These are phyloP conservation scores for Protostelium mycophagum DNA, from an alignment of 78 protist species.

Conservation along the genomic window DNA sequence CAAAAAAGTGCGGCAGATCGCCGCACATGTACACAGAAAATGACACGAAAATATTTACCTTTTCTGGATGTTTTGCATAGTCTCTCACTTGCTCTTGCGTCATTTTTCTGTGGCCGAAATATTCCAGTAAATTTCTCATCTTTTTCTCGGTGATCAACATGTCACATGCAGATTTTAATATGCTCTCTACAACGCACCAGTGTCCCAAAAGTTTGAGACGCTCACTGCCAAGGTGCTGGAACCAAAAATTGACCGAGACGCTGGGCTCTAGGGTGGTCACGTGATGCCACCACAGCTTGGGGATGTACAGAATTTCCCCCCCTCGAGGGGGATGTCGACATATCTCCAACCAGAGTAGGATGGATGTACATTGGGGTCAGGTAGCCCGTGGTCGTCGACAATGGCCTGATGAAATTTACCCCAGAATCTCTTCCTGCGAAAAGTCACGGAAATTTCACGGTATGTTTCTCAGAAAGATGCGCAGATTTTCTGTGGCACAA, in stretches of 20 bases:
- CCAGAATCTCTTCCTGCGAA: slow-evolving; percentile 14
- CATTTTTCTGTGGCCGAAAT: slow-evolving; percentile 16
- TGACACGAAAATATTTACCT: too few relatives aligned
- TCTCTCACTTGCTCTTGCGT: not conserved
- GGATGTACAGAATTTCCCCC: slow-evolving; percentile 62
- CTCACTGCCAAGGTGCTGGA: slow-evolving; percentile 38
- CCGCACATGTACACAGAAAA: too few relatives aligned
- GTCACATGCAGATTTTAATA: slow-evolving; percentile 9
- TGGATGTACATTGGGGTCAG: slow-evolving; percentile 31
- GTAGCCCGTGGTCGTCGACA: slow-evolving; percentile 26
- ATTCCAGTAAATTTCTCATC: slow-evolving; percentile 3
- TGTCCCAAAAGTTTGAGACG: slow-evolving; percentile 2
- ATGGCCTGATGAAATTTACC: slow-evolving; percentile 41
- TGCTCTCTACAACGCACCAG: slow-evolving; percentile 21
- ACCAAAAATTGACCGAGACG: slow-evolving; percentile 66
- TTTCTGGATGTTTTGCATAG: slow-evolving; percentile 6
- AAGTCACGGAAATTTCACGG: too few relatives aligned
- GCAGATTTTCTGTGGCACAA: too few relatives aligned
- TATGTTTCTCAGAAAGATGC: too few relatives aligned
- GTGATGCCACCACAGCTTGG: slow-evolving; percentile 77
- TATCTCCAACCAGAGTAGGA: slow-evolving; percentile 8
- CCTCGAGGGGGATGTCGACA: slow-evolving; percentile 10
- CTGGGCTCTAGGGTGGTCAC: slow-evolving; percentile 28
- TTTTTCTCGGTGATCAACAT: slow-evolving; percentile 25
- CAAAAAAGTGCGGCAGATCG: too few relatives aligned